phyloP scores from a whole-genome alignment of 73 alveolate species.

The Paramecium caudatum region DNA sequence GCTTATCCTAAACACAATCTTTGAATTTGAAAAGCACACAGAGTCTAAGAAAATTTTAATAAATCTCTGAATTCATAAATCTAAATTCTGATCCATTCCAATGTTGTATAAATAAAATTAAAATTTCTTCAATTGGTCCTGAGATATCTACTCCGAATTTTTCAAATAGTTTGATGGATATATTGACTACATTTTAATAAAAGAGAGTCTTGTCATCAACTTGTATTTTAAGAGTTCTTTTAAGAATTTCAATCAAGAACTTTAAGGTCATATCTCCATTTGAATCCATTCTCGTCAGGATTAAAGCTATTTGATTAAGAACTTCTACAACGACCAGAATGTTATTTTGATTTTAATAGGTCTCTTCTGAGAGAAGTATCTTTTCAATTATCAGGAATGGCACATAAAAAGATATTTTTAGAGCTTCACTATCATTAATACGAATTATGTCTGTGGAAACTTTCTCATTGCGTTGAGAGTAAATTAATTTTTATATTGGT shows the following conservation, averaged over 20 bases:
- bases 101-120: constrained; percentile 31
- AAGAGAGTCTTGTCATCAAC: constrained; percentile 54
- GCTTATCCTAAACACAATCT: constrained; percentile 24
- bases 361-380: constrained; percentile 24
- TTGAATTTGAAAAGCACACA: constrained; percentile 52
- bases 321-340: constrained; percentile 44
- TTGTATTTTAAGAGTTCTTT: constrained; percentile 37
- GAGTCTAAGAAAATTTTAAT: constrained; percentile 44
- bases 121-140: neutral
- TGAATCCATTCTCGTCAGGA: constrained; percentile 59
- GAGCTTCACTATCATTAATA: constrained; percentile 39
- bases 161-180: constrained; percentile 43
- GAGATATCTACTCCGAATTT: constrained; percentile 53
- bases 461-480: constrained; percentile 52
- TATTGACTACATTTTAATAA: constrained; percentile 40
- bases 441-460: constrained; percentile 35
- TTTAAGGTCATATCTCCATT: constrained; percentile 47
- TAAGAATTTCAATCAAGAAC: constrained; percentile 41
- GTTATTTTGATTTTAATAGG: constrained; percentile 24
- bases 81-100: constrained; percentile 59
- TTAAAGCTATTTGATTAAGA: constrained; percentile 29
- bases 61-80: constrained; percentile 62
- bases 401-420: constrained; percentile 46
- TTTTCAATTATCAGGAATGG: constrained; percentile 52
- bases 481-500: constrained; percentile 40